Evolutionary conservation across 768 basidiomycete genomes (phyloP).

Genomic region (Clavaria fumosa): DNA sequence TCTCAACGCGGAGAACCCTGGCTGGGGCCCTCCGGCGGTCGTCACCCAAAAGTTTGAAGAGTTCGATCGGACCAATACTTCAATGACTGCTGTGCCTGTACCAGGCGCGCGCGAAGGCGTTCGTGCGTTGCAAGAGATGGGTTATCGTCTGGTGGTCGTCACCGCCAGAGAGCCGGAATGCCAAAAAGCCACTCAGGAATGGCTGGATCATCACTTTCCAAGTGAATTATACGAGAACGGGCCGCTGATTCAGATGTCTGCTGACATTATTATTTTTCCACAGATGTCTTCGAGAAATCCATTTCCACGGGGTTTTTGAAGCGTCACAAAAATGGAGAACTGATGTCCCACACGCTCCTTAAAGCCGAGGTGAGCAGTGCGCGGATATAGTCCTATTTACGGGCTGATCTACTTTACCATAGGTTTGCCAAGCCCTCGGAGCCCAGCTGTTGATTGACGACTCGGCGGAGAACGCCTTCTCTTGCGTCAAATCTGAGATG

Average conservation of each 20-base stretch:
- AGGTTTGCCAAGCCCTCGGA: slow-evolving; percentile 51
- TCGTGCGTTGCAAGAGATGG: slow-evolving; percentile 39
- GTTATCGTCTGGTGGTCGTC: slow-evolving; percentile 56
- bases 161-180: slow-evolving; percentile 51
- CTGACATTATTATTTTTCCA: no score
- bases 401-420: background rate
- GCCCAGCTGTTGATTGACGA: slow-evolving; percentile 66
- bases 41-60: slow-evolving; percentile 43
- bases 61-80: slow-evolving; percentile 38
- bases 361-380: slow-evolving; percentile 44
- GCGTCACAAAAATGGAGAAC: slow-evolving; percentile 28
- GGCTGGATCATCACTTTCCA: slow-evolving; percentile 52
- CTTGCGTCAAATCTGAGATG: slow-evolving; percentile 33
- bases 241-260: no score
- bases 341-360: slow-evolving; percentile 38
- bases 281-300: slow-evolving; percentile 38
- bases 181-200: slow-evolving; percentile 44
- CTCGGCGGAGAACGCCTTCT: slow-evolving; percentile 61
- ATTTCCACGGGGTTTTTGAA: slow-evolving; percentile 67
- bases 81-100: slow-evolving; percentile 35
- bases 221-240: no score
- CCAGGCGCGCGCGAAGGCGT: slow-evolving; percentile 47
- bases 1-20: slow-evolving; percentile 25
- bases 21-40: slow-evolving; percentile 46
- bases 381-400: background rate